A percentile compares a stretch with the other conserved stretches of the same genome.
Conservation (phyloP, 164 flowering plant genomes). For the Magnolia sinica region DNA sequence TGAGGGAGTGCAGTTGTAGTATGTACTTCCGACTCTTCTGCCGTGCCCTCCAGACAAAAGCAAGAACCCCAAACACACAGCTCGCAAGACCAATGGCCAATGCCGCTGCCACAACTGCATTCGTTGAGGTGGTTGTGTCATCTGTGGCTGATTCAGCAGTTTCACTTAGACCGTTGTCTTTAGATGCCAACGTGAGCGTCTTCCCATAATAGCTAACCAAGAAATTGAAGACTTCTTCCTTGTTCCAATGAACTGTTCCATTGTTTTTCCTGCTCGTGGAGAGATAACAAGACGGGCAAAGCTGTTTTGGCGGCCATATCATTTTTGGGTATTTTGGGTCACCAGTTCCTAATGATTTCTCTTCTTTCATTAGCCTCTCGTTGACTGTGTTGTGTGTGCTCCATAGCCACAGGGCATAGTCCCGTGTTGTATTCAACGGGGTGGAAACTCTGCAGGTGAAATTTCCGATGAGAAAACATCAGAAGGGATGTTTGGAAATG, state of each 20-base stretch:
- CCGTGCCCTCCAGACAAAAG: conserved; percentile 87
- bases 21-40: conserved; percentile 98
- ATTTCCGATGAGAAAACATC: not conserved
- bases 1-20: conserved; percentile 75
- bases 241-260: conserved; percentile 53
- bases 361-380: conserved; percentile 73
- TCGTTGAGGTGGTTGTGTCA: conserved; percentile 44
- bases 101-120: conserved; percentile 83
- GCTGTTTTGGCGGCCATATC: conserved; percentile 86
- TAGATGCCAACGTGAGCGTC: conserved; percentile 41
- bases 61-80: conserved; percentile 93
- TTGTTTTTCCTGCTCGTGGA: conserved; percentile 21
- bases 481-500: not conserved
- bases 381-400: conserved; percentile 81
- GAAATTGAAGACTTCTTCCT: conserved; percentile 68
- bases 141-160: conserved; percentile 30
- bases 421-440: conserved; percentile 69
- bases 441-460: conserved; percentile 49
- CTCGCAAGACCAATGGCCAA: conserved; percentile 87
- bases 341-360: conserved; percentile 54
- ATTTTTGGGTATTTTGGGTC: conserved; percentile 92
- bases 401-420: conserved; percentile 90
- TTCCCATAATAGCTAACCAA: conserved; percentile 65
- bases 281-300: conserved; percentile 78
- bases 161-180: conserved; percentile 25